Evolutionary conservation across 176 grass and related monocot genomes (phyloP).

Genomic region (Phoenix roebelenii): DNA sequence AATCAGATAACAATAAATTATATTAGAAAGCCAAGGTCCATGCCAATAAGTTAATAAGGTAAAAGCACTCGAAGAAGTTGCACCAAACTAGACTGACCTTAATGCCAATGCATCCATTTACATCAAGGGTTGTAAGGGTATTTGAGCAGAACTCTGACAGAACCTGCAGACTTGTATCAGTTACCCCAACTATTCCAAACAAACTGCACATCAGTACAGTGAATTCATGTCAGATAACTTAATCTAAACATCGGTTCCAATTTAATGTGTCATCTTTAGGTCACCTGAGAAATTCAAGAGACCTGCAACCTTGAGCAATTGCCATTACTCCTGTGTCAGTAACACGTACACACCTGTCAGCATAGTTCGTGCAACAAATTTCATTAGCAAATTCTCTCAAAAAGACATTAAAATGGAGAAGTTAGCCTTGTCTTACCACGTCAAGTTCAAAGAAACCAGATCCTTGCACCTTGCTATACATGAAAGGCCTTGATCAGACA

Average conservation of each 20-base stretch:
- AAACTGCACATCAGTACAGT: slow-evolving; percentile 32
- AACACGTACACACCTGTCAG: slow-evolving; percentile 67
- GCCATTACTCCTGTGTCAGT: slow-evolving; percentile 69
- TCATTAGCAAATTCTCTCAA: background rate
- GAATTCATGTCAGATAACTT: background rate
- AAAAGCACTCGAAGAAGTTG: background rate
- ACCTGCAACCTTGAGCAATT: slow-evolving; percentile 56
- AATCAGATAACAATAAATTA: background rate
- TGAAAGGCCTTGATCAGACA: slow-evolving; percentile 55
- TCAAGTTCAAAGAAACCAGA: slow-evolving; percentile 67
- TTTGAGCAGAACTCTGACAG: slow-evolving; percentile 53
- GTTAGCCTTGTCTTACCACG: slow-evolving; percentile 46
- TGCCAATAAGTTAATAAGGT: background rate
- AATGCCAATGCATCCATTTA: slow-evolving; percentile 85
- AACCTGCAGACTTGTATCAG: slow-evolving; percentile 60
- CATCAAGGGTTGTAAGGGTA: slow-evolving; percentile 72
- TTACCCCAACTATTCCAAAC: slow-evolving; percentile 82
- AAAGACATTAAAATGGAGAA: slow-evolving; percentile 1
- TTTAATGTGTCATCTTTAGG: background rate
- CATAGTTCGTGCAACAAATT: slow-evolving; percentile 7
- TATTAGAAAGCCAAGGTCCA: background rate
- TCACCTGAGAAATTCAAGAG: slow-evolving; percentile 77
- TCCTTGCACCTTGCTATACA: slow-evolving; percentile 61
- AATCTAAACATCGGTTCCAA: background rate
- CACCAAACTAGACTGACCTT: slow-evolving; percentile 34